Evolutionary conservation across 768 basidiomycete species (phyloP), one percentile per base, ranked within the genome.

Genomic region (Sarcomyxa edulis): DNA sequence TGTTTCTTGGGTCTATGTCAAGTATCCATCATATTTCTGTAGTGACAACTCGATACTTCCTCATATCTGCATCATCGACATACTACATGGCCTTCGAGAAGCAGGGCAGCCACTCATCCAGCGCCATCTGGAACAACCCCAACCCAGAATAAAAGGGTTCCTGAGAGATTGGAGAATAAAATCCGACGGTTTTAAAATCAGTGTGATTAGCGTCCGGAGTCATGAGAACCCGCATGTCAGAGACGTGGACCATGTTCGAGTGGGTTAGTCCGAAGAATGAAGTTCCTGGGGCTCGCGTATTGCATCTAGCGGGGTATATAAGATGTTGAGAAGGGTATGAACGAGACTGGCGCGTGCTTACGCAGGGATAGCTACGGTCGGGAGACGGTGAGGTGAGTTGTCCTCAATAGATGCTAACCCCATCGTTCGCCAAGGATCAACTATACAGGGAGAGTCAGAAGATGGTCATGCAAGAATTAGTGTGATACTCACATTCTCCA

Each of bases 351-450:
- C 18, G 19, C 16, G 8, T 14, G 43, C 62, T 47, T 51, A 70
- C 67, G 49, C 30, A 12, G 72, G 72, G 11, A 74, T 53, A 6
- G 51, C 45, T 3, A 50, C 53, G 1, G 61, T 62, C 11, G 70
- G 62, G 22, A 51, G 53, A 5, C 72, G 61, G 12, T 62, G 58
- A 9, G 72, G 72, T 6, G 71, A 56, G 41, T 71, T 67, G 5
- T 58, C 40, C 45, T 74, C 72, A 23, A 71, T 71, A 3, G 71
- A 72, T 4, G 68, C 69, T 2, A 74, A 54, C 1, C 71, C 66
- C 69, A 72, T 65, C 5, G 71, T 74, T 21, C 71, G 53, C 72
- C 72, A 74, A 4, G 71, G 72, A 44, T 74, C 71, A 40, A 72
- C 71, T 73, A 29, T 5, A 7, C 5, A 29, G 14, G 5, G 28